phyloP scores from a whole-genome alignment of 352 stramenopile genomes.

The Phytophthora uliginosa region DNA sequence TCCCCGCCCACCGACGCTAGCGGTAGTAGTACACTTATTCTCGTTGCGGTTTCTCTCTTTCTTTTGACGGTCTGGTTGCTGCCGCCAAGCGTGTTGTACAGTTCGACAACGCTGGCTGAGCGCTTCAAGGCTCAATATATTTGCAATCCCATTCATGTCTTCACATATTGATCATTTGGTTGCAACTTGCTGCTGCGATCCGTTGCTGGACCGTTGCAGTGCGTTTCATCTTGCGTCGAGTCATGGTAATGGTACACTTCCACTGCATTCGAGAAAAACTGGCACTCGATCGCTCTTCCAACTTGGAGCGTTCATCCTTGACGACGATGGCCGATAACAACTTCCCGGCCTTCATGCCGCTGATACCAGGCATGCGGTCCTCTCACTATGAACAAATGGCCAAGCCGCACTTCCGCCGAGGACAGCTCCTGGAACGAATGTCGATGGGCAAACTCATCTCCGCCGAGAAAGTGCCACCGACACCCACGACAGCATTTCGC shows the following conservation, averaged over 20 bases:
- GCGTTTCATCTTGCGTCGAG: conserved; percentile 26
- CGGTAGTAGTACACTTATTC: conserved; percentile 61
- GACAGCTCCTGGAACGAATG: conserved; percentile 77
- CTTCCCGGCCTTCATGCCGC: conserved; percentile 30
- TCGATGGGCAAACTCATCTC: conserved; percentile 52
- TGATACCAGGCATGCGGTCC: conserved; percentile 71
- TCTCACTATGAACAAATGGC: conserved; percentile 55
- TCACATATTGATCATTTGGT: background rate
- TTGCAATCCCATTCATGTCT: conserved; percentile 39
- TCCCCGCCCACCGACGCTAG: conserved; percentile 36
- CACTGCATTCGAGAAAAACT: conserved; percentile 23
- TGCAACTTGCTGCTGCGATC: background rate
- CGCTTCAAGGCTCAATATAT: conserved; percentile 43
- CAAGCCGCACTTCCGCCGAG: conserved; percentile 65
- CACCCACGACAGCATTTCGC: conserved; percentile 6
- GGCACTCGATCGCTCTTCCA: background rate
- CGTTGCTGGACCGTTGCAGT: conserved; percentile 34
- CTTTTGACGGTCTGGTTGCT: conserved; percentile 32
- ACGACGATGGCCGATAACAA: conserved; percentile 25
- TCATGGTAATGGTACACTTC: background rate
- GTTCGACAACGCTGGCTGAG: conserved; percentile 39
- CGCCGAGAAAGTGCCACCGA: conserved; percentile 13
- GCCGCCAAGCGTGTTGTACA: conserved; percentile 38
- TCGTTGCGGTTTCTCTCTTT: conserved; percentile 35
- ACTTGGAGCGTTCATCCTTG: background rate